Evolutionary conservation across 352 stramenopile genomes (phyloP), one percentile per base, ranked within the genome.

Genomic region (Plasmopara halstedii): DNA sequence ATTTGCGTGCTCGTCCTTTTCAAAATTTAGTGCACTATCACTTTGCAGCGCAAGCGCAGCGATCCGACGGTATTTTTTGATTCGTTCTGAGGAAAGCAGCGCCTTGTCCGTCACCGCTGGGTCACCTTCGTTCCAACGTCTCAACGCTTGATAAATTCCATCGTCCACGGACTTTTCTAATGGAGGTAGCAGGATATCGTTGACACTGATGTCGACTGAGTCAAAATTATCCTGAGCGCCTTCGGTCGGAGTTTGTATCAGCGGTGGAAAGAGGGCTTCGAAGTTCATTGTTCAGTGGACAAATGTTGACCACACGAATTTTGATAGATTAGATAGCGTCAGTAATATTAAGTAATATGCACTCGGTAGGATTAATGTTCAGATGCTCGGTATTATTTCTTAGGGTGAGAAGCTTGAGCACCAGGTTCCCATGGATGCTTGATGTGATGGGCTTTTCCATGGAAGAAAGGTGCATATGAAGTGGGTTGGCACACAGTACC

Each of bases 31-130:
- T 22, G 64, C 42, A 9, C 56, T 46, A 42, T 70, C 64, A 25
- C 63, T 17, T 33, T 87, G 80, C 19, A 85, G 40, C 14, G 73
- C 42, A 40, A 76, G 58, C 27, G 59, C 58, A 53, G 68, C 70
- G 17, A 85, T 67, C 4, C 64, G 59, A 13, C 77, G 74, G 46
- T 86, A 84, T 35, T 73, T 73, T 33, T 67, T 67, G 9, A 85
- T 41, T 25, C 74, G 63, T 41, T 87, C 70, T 13, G 64, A 47
- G 49, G 85, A 85, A 8, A 58, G 29, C 55, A 86, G 56, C 22
- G 70, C 62, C 21, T 66, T 50, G 40, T 89, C 77, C 15, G 61
- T 58, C 2, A 62, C 38, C 1, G 66, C 74, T 9, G 68, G 61
- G 33, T 83, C 61, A 29, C 67, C 48, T 29, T 62, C 58, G 50